Evolutionary conservation across 1,284 basidiomycete genomes (phyloP).

Genomic region (Rhodotorula sp.): DNA sequence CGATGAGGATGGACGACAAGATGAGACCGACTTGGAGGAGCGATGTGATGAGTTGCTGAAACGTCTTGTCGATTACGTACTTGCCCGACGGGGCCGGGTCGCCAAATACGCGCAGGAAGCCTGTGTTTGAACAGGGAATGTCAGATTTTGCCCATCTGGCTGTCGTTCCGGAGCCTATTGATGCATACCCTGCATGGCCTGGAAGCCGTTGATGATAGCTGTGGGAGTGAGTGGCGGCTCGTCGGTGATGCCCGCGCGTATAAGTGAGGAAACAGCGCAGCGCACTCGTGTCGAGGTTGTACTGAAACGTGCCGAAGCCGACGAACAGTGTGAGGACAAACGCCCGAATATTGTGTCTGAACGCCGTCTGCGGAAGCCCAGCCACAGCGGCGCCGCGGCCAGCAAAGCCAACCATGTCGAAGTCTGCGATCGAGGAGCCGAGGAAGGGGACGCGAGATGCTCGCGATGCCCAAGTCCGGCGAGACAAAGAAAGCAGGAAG

Average conservation of each 20-base stretch:
- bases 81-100: not conserved
- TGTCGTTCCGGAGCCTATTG: not conserved
- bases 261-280: not conserved
- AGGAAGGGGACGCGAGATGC: not conserved
- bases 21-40: slow-evolving; percentile 12
- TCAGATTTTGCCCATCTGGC: no score
- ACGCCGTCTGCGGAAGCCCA: not conserved
- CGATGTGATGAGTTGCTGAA: slow-evolving; percentile 14
- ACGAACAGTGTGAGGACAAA: slow-evolving; percentile 5
- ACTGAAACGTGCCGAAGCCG: slow-evolving; percentile 10
- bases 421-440: not conserved
- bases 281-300: slow-evolving; percentile 9
- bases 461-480: no score
- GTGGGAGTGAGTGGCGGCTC: not conserved
- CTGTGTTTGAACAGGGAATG: not conserved
- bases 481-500: not conserved
- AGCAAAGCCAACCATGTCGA: slow-evolving; percentile 5
- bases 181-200: not conserved
- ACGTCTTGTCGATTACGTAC: slow-evolving; percentile 4
- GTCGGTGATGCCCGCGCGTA: not conserved
- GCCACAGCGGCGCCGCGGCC: not conserved
- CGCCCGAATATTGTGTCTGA: not conserved
- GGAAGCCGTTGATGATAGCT: slow-evolving; percentile 10
- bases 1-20: not conserved
- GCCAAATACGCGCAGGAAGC: slow-evolving; percentile 7